phyloP scores from a whole-genome alignment of 306 rosid species.

The Lagenaria siceraria region DNA sequence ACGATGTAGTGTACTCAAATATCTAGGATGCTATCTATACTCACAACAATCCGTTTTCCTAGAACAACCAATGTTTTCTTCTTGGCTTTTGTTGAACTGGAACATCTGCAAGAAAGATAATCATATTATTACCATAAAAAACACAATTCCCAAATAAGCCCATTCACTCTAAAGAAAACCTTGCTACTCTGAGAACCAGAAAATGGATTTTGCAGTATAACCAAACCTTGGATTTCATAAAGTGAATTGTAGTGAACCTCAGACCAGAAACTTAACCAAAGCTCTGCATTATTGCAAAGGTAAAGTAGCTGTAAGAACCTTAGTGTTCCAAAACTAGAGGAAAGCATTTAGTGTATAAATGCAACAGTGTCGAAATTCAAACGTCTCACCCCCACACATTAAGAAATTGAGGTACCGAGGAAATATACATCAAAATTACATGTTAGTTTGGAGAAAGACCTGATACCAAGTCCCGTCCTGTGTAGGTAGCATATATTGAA shows the following conservation, averaged over 20 bases:
- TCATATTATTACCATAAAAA: conserved; percentile 4
- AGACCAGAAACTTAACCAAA: conserved; percentile 96
- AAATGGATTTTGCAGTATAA: background rate
- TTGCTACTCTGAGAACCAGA: background rate
- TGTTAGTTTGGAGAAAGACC: background rate
- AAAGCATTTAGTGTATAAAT: background rate
- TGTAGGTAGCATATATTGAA: background rate
- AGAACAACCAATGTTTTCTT: conserved; percentile 84
- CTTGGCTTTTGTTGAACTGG: conserved; percentile 51
- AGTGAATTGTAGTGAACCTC: conserved; percentile 88
- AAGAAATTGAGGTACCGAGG: background rate
- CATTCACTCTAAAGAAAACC: background rate
- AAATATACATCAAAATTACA: background rate
- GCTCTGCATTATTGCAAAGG: conserved; percentile 42
- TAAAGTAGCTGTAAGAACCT: conserved; percentile 7
- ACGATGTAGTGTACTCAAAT: background rate
- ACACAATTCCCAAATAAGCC: background rate
- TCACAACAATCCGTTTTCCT: conserved; percentile 9
- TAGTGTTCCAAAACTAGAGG: background rate
- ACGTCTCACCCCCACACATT: background rate
- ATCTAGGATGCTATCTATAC: background rate
- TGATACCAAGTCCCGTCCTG: background rate
- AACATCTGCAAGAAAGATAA: conserved; percentile 34
- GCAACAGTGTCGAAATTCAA: background rate
- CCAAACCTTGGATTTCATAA: conserved; percentile 44